Evolutionary conservation across 2,329 filamentous ascomycete species (phyloP).

Genomic region (Cladosporium sp.): DNA sequence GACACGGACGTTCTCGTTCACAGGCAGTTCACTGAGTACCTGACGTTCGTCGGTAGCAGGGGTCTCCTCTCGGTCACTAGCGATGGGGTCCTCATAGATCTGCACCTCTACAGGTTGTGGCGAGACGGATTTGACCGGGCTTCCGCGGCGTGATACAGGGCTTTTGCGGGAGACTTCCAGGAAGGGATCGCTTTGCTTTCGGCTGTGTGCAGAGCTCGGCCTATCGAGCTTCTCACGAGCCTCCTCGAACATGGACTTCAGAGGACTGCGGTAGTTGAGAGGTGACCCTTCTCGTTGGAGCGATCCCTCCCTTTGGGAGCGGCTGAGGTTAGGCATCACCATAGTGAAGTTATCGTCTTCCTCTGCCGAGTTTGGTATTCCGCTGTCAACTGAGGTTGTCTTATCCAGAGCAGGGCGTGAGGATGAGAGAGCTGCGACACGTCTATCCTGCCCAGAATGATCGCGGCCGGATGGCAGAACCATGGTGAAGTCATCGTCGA

Average conservation of each 20-base stretch:
- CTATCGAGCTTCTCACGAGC: conserved; percentile 23
- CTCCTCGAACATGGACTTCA: conserved; percentile 32
- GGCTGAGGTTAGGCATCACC: conserved; percentile 41
- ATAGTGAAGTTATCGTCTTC: conserved; percentile 49
- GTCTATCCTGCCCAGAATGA: neutral
- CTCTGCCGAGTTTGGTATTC: conserved; percentile 32
- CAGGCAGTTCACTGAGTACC: conserved; percentile 48
- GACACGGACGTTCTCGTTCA: conserved; percentile 42
- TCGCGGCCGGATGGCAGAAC: conserved; percentile 38
- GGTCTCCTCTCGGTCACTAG: conserved; percentile 31
- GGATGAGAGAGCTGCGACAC: neutral
- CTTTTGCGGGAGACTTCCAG: conserved; percentile 6
- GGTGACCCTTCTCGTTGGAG: no score
- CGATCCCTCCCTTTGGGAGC: conserved; percentile 21
- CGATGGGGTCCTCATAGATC: conserved; percentile 52
- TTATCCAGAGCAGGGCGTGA: conserved; percentile 35
- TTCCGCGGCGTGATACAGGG: conserved; percentile 12
- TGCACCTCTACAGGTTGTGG: conserved; percentile 40
- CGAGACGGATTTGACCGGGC: conserved; percentile 25
- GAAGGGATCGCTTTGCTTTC: conserved; percentile 11
- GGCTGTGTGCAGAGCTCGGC: conserved; percentile 10
- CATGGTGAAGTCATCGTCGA: conserved; percentile 45
- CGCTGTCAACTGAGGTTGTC: conserved; percentile 38
- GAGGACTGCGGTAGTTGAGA: conserved; percentile 27
- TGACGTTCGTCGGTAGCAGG: conserved; percentile 30